Evolutionary conservation across 1,284 basidiomycete genomes (phyloP).

Genomic region (Cutaneotrichosporon dermatis): DNA sequence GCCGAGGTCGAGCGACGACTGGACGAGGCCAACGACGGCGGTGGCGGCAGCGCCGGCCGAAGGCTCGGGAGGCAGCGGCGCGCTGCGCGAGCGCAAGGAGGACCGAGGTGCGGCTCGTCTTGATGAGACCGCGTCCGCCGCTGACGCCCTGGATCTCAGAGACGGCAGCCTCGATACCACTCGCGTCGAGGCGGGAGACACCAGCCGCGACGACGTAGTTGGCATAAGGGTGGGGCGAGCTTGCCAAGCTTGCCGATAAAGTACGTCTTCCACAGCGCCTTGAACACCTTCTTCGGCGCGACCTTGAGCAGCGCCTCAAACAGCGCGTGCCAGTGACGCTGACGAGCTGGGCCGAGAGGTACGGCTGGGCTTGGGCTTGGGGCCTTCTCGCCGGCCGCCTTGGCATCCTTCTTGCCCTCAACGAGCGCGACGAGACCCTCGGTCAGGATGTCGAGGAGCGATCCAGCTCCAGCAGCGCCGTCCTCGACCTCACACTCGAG

Average conservation of each 20-base stretch:
- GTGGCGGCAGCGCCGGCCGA: slow-evolving; percentile 38
- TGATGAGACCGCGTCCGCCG: slow-evolving; percentile 53
- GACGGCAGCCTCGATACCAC: slow-evolving; percentile 59
- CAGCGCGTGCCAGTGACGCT: slow-evolving; percentile 82
- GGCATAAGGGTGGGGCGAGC: slow-evolving; percentile 76
- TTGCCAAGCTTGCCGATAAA: slow-evolving; percentile 65
- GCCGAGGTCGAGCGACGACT: slow-evolving; percentile 59
- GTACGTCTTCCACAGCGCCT: slow-evolving; percentile 68
- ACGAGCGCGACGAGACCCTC: slow-evolving; percentile 69
- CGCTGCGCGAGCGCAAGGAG: slow-evolving; percentile 69
- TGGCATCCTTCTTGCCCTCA: slow-evolving; percentile 40
- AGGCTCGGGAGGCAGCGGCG: slow-evolving; percentile 48
- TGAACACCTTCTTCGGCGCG: slow-evolving; percentile 62
- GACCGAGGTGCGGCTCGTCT: slow-evolving; percentile 60
- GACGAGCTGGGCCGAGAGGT: slow-evolving; percentile 66
- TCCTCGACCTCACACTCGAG: slow-evolving; percentile 71
- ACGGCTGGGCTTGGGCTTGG: slow-evolving; percentile 28
- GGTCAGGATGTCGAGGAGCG: slow-evolving; percentile 74
- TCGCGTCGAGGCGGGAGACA: slow-evolving; percentile 57
- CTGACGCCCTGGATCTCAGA: slow-evolving; percentile 57
- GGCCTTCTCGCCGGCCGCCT: neutral
- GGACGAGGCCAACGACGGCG: slow-evolving; percentile 56
- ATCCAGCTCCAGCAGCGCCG: slow-evolving; percentile 60
- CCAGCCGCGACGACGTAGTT: slow-evolving; percentile 85
- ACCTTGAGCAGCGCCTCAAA: slow-evolving; percentile 69